Evolutionary conservation across 1,284 basidiomycete genomes (phyloP).

Genomic region (Tremellales sp.): DNA sequence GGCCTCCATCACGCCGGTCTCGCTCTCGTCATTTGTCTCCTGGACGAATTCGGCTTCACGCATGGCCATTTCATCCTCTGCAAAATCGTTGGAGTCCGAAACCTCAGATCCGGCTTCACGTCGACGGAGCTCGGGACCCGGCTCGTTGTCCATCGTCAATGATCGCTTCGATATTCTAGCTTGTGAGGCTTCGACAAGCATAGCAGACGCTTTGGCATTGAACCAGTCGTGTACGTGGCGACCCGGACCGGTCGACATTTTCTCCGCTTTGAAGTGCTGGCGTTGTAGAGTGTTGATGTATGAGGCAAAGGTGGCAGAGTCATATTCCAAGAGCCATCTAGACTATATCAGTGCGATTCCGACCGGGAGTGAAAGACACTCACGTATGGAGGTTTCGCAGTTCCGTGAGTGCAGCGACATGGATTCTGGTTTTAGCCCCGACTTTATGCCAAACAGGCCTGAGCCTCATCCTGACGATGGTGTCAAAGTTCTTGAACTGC

Average conservation of each 20-base stretch:
- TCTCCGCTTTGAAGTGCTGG: conserved; percentile 41
- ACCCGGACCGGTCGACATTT: conserved; percentile 30
- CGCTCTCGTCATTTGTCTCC: conserved; percentile 24
- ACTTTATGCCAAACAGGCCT: conserved; percentile 97
- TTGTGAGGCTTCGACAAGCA: conserved; percentile 62
- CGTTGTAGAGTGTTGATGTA: conserved; percentile 78
- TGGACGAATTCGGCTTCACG: conserved; percentile 24
- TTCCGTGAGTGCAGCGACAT: conserved; percentile 82
- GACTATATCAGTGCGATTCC: background rate
- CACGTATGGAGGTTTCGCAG: conserved; percentile 78
- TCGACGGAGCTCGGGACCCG: conserved; percentile 12
- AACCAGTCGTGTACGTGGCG: conserved; percentile 46
- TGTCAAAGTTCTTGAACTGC: conserved; percentile 91
- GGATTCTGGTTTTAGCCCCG: conserved; percentile 82
- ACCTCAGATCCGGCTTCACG: background rate
- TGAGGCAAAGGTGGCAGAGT: conserved; percentile 82
- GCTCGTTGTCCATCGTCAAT: conserved; percentile 31
- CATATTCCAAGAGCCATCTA: conserved; percentile 86
- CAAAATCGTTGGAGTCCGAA: conserved; percentile 15
- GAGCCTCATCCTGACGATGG: conserved; percentile 79
- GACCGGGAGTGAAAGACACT: conserved; percentile 32
- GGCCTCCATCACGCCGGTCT: conserved; percentile 41
- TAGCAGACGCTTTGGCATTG: conserved; percentile 67
- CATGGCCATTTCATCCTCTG: conserved; percentile 42
- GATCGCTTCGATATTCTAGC: conserved; percentile 28